Percentiles rank a stretch among this genome's conserved stretches.
These are phyloP conservation scores for Solanum arcanum DNA, from an alignment of 257 asterid genomes.

Conservation along the genomic window DNA sequence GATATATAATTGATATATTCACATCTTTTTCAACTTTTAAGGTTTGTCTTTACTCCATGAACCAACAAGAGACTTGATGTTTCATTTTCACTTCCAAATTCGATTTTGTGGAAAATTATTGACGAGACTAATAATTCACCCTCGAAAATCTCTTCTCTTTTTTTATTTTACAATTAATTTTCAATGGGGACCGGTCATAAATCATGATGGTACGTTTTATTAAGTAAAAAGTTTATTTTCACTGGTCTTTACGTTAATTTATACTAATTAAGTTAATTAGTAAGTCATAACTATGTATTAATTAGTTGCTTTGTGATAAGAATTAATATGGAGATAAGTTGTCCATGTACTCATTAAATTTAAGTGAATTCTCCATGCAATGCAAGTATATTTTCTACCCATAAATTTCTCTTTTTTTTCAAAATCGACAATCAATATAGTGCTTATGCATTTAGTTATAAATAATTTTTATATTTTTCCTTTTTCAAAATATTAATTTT, in stretches of 20 bases:
- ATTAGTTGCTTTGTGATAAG: neutral
- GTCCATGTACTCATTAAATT: neutral
- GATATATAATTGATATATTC: neutral
- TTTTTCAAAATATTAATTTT: neutral
- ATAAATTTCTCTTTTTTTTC: neutral
- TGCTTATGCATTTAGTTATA: neutral
- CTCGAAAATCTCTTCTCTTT: neutral
- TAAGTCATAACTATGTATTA: neutral
- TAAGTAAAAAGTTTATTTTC: neutral
- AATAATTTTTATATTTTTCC: neutral
- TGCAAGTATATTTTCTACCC: neutral
- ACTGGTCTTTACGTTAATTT: neutral
- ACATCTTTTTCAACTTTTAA: neutral
- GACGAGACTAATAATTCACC: neutral
- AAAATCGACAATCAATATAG: no score
- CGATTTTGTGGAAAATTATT: neutral
- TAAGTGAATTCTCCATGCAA: neutral
- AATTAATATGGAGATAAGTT: neutral
- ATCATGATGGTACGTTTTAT: neutral
- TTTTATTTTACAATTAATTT: neutral
- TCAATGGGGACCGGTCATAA: neutral
- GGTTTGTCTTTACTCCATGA: neutral
- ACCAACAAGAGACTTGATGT: neutral
- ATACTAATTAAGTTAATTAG: neutral
- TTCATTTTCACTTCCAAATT: neutral